Evolutionary conservation across 192 early-diverging fungal species (phyloP).

Genomic region (Glomus cerebriforme): DNA sequence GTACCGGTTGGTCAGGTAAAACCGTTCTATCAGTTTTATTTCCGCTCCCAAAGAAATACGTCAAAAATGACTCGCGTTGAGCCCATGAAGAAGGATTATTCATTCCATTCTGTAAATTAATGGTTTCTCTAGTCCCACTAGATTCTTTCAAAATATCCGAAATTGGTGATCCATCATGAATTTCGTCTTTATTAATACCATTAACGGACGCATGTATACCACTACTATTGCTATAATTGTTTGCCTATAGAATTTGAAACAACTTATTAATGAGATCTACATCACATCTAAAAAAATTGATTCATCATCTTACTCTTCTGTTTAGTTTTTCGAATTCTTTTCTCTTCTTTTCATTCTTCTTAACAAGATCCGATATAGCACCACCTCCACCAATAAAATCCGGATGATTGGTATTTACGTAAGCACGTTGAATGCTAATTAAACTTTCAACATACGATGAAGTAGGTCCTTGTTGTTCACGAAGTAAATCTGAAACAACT

Average conservation of each 20-base stretch:
- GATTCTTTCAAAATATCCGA: conserved; percentile 17
- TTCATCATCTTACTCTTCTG: conserved; percentile 25
- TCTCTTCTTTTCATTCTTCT: conserved; percentile 65
- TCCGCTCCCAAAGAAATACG: conserved; percentile 53
- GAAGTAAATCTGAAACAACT: conserved; percentile 75
- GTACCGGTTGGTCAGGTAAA: conserved; percentile 7
- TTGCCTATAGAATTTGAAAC: neutral
- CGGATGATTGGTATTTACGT: conserved; percentile 86
- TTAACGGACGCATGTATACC: neutral
- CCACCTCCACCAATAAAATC: conserved; percentile 81
- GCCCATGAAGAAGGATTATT: neutral
- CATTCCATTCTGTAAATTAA: conserved; percentile 7
- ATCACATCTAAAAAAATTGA: neutral
- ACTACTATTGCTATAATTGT: neutral
- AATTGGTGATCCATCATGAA: conserved; percentile 1
- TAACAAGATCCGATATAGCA: conserved; percentile 73
- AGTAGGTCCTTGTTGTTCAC: conserved; percentile 73
- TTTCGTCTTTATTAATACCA: conserved; percentile 1
- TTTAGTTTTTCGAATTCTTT: conserved; percentile 46
- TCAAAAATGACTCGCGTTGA: conserved; percentile 42
- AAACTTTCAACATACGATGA: conserved; percentile 76
- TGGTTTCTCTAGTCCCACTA: neutral
- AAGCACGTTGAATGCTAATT: conserved; percentile 79
- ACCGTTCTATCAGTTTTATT: conserved; percentile 32
- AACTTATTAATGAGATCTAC: neutral